Evolutionary conservation across 495 filamentous ascomycete genomes (phyloP).

Genomic region (Penicillium riverlandense): DNA sequence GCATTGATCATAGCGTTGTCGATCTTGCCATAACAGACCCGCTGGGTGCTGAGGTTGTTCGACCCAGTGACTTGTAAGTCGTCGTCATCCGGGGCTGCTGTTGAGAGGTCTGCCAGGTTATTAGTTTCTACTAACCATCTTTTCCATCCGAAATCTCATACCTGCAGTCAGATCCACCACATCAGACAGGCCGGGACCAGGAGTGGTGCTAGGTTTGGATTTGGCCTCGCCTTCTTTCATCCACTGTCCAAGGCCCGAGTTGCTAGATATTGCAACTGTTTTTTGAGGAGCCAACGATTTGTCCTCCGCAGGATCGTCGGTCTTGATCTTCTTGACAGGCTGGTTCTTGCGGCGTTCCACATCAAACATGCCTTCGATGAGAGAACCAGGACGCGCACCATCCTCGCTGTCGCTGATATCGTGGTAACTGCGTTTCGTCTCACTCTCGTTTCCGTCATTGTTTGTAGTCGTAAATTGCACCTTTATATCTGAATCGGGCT

Average conservation of each 20-base stretch:
- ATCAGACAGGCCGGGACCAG: constrained; percentile 12
- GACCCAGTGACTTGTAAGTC: constrained; percentile 38
- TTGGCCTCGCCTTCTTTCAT: constrained; percentile 48
- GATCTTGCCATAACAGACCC: constrained; percentile 82
- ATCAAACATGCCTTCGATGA: constrained; percentile 65
- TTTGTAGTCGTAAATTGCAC: constrained; percentile 20
- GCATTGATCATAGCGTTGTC: constrained; percentile 63
- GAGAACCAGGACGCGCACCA: constrained; percentile 17
- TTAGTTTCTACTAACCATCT: not conserved
- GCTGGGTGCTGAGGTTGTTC: constrained; percentile 41
- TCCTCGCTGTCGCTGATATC: constrained; percentile 21
- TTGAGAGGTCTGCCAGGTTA: constrained; percentile 10
- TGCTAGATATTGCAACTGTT: constrained; percentile 36
- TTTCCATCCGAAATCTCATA: constrained; percentile 8
- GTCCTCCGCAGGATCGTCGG: constrained; percentile 24
- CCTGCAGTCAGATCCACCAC: constrained; percentile 63
- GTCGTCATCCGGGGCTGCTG: constrained; percentile 28
- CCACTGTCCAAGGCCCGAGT: constrained; percentile 55
- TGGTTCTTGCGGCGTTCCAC: constrained; percentile 55
- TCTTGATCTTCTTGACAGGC: constrained; percentile 61
- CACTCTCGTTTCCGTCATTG: constrained; percentile 16
- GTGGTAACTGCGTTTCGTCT: constrained; percentile 21
- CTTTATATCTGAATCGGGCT: constrained; percentile 9
- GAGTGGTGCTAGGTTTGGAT: constrained; percentile 12
- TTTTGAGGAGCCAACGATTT: constrained; percentile 35